phyloP scores from a whole-genome alignment of 768 basidiomycete genomes.

The Dendrothele bispora region DNA sequence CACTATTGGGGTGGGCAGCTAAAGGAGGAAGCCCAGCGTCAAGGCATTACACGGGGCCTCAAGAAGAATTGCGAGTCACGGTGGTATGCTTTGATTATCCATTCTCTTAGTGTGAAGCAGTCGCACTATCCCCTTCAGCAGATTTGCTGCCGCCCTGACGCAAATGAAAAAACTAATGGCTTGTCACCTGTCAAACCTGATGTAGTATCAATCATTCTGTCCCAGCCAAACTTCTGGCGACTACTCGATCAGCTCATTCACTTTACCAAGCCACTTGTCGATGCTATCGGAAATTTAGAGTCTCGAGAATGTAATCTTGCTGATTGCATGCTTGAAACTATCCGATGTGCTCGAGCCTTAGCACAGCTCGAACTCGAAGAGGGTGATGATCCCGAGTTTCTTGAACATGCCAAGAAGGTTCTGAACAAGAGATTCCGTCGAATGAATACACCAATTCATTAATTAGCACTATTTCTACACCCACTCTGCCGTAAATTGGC shows the following conservation, averaged over 20 bases:
- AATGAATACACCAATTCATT: conserved; percentile 32
- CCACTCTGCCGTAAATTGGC: conserved; percentile 34
- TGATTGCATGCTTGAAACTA: conserved; percentile 28
- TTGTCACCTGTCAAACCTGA: background rate
- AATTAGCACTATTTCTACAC: conserved; percentile 33
- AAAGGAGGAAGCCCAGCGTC: conserved; percentile 11
- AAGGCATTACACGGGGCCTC: conserved; percentile 11
- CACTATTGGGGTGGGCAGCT: conserved; percentile 33
- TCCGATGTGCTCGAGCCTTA: conserved; percentile 19
- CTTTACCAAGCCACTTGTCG: conserved; percentile 23
- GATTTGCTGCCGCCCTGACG: conserved; percentile 1
- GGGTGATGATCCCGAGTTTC: conserved; percentile 21
- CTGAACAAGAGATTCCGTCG: conserved; percentile 28
- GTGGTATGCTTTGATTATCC: conserved; percentile 24
- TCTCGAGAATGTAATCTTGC: conserved; percentile 21
- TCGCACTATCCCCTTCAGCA: conserved; percentile 6
- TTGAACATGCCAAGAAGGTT: conserved; percentile 20
- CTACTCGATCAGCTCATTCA: conserved; percentile 17
- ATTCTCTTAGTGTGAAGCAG: conserved; percentile 15
- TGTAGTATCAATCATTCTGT: conserved; percentile 2
- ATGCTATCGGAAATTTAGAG: conserved; percentile 28
- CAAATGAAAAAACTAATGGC: background rate
- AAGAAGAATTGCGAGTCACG: conserved; percentile 23
- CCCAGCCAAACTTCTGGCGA: conserved; percentile 10
- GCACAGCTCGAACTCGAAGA: conserved; percentile 12